phyloP scores from a whole-genome alignment of 192 early-diverging fungal genomes.

The Coemansia furcata region DNA sequence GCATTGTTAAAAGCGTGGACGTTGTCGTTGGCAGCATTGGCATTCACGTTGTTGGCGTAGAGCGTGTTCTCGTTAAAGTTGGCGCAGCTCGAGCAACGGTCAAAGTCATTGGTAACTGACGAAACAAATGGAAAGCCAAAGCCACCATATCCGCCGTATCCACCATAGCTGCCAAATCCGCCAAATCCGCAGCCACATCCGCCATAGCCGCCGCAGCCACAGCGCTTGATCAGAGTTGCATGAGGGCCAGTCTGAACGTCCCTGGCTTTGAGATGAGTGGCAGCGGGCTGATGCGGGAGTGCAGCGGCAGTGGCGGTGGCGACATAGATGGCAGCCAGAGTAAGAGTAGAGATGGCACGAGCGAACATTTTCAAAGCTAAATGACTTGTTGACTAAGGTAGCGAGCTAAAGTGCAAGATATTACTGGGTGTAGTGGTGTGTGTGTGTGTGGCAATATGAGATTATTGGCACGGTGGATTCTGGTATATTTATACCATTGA shows the following conservation, averaged over 20 bases:
- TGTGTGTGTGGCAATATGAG: background rate
- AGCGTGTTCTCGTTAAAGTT: conserved; percentile 24
- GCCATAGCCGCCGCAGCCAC: background rate
- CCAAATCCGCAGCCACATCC: background rate
- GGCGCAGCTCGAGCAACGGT: conserved; percentile 10
- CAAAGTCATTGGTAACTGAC: background rate
- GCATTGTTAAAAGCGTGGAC: conserved; percentile 76
- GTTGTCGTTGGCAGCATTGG: conserved; percentile 4
- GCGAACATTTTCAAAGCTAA: background rate
- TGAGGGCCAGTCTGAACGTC: too few species aligned
- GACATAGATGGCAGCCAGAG: background rate
- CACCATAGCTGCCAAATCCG: background rate
- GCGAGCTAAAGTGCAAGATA: background rate
- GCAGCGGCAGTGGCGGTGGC: background rate
- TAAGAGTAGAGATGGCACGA: background rate
- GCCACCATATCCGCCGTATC: background rate
- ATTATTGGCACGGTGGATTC: too few species aligned
- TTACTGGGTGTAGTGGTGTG: background rate
- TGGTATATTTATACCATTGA: background rate
- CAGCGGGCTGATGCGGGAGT: background rate
- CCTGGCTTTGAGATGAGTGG: too few species aligned
- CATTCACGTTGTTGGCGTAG: conserved; percentile 15
- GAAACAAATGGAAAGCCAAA: background rate
- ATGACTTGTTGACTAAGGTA: background rate
- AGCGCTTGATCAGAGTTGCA: too few species aligned